Evolutionary conservation across 345 rosid species (phyloP), one percentile per base, ranked within the genome.

Genomic region (Gossypium bickii): DNA sequence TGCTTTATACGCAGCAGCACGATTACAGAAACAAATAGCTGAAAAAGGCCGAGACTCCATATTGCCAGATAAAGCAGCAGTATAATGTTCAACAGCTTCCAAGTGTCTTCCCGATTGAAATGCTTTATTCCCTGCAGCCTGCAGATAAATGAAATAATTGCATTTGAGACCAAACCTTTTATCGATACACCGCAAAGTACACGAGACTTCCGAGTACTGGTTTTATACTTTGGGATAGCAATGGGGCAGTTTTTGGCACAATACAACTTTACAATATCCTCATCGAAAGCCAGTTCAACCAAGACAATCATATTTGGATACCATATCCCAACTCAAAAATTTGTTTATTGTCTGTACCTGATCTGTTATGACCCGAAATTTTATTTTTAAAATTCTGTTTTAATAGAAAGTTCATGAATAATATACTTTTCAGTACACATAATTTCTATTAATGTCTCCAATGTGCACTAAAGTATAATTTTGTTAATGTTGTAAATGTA

Each of bases 41-140:
- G 97, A 89, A 84, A 90, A 93, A 70, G 98, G 90, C 44, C 93
- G 92, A 57, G 97, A 91, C 79, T 95, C 97, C 79, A 90, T 85
- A 71, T 85, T 87, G 85, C 85, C 80, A 55, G 92, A 87, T 81
- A 93, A 78, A 59, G 98, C 98, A 76, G 91, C 88, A 67, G 92
- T 87, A 78, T 95, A 95, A 80, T 89, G 90, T 71, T 93, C 98
- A 77, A 91, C 85, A 56, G 99, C 99, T 86, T 95, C 99, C 44
- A 86, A 76, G 86, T 93, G 86, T 64, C 82, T 88, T 82, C 97
- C 97, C 72, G 90, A 86, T 83, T 88, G 97, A 76, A 93, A 93
- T 71, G 99, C 94, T 82, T 89, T 92, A 83, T 95, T 95, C 77
- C 99, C 99, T 74, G 98, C 91, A 72, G 80, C 78, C 99, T 95